Conservation (phyloP, 306 rosid genomes). For the Fragaria iinumae region DNA sequence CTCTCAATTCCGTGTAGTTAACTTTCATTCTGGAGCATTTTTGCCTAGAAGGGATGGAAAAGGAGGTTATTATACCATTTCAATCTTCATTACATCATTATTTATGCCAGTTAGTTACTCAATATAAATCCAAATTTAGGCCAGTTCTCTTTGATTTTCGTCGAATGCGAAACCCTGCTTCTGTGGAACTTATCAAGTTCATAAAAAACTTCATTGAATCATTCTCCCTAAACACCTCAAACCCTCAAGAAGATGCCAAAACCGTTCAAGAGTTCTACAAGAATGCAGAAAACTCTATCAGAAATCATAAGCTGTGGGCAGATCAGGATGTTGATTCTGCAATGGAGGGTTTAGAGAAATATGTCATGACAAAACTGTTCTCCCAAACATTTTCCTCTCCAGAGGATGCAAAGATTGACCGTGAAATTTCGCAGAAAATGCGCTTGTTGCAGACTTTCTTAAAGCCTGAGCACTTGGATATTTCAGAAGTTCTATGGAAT, state of each 20-base stretch:
- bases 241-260: slow-evolving; percentile 39
- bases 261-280: slow-evolving; percentile 42
- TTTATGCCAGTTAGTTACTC: not conserved
- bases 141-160: slow-evolving; percentile 51
- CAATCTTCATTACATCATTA: not conserved
- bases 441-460: slow-evolving; percentile 48
- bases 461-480: slow-evolving; percentile 71
- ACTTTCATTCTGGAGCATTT: no score
- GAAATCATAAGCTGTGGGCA: slow-evolving; percentile 58
- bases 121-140: not conserved
- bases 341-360: slow-evolving; percentile 73
- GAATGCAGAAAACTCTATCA: slow-evolving; percentile 38
- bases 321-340: slow-evolving; percentile 60
- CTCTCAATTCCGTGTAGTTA: no score
- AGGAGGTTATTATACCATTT: not conserved
- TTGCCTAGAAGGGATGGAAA: not conserved
- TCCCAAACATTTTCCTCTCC: slow-evolving; percentile 47
- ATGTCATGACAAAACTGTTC: slow-evolving; percentile 64
- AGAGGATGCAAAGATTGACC: slow-evolving; percentile 50
- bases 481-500: slow-evolving; percentile 41
- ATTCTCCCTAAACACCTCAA: slow-evolving; percentile 39
- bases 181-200: slow-evolving; percentile 61
- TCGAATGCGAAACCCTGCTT: slow-evolving; percentile 75
- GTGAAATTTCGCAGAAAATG: slow-evolving; percentile 46
- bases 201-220: slow-evolving; percentile 58